Conservation (phyloP, 2,329 filamentous ascomycete genomes). For the Cyclaneusma minus region DNA sequence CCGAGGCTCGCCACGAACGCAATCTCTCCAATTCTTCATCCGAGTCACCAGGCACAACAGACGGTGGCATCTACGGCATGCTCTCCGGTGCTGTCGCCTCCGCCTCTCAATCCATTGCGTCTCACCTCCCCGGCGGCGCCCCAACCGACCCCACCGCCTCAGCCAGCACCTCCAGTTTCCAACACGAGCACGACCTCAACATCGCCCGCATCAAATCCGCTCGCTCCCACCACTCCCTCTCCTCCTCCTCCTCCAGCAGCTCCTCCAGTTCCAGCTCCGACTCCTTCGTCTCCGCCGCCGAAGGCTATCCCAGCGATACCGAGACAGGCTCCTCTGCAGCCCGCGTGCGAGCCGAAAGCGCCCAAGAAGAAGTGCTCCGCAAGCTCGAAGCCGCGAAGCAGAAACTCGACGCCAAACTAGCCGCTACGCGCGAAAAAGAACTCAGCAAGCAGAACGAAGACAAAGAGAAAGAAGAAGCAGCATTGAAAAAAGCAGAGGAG, state of each 20-base stretch:
- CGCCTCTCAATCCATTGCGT: constrained; percentile 31
- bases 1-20: neutral
- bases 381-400: constrained; percentile 45
- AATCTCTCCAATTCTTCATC: neutral
- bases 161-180: constrained; percentile 15
- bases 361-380: constrained; percentile 46
- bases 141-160: constrained; percentile 15
- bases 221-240: neutral
- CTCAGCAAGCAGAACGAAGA: constrained; percentile 27
- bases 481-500: constrained; percentile 41
- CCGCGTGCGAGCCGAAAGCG: constrained; percentile 15
- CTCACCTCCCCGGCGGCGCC: constrained; percentile 17
- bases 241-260: neutral
- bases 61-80: constrained; percentile 37
- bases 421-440: constrained; percentile 34
- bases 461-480: constrained; percentile 31
- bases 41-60: constrained; percentile 13
- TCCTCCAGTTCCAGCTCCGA: constrained; percentile 23
- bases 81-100: constrained; percentile 34
- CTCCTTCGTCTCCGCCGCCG: constrained; percentile 31
- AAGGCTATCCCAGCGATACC: constrained; percentile 12
- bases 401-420: constrained; percentile 47
- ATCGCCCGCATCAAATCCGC: too few species aligned
- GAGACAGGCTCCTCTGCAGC: constrained; percentile 15
- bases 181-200: too few species aligned